These are phyloP conservation scores for Paramecium tetraurelia DNA, from an alignment of 73 alveolate genomes.

Conservation along the genomic window DNA sequence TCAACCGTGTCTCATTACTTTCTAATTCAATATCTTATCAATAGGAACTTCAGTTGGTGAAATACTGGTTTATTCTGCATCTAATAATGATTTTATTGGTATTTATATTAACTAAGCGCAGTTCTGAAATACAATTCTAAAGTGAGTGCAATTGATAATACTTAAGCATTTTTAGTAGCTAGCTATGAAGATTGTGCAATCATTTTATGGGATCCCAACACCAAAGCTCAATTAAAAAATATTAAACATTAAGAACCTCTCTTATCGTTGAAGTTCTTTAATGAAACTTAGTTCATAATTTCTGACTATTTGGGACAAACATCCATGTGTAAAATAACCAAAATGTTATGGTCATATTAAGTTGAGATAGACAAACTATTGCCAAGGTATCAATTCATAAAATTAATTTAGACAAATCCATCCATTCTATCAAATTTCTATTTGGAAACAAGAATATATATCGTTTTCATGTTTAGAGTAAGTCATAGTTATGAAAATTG, in stretches of 20 bases:
- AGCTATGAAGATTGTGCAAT: constrained; percentile 34
- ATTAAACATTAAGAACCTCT: neutral
- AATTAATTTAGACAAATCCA: neutral
- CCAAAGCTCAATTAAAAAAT: neutral
- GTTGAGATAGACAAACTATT: neutral
- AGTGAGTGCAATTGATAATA: constrained; percentile 4
- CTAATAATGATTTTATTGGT: neutral
- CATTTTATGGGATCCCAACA: constrained; percentile 30
- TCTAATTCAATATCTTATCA: neutral
- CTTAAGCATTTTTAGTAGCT: neutral
- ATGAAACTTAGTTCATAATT: neutral
- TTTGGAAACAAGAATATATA: neutral
- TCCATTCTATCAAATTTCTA: constrained; percentile 24
- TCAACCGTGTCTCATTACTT: neutral
- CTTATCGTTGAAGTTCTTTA: neutral
- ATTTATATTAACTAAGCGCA: neutral
- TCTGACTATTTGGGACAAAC: neutral
- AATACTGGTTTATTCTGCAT: neutral
- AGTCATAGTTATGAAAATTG: neutral
- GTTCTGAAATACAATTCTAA: neutral
- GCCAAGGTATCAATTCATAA: neutral
- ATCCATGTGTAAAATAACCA: neutral
- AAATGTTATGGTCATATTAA: constrained; percentile 2
- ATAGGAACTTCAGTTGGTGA: neutral
- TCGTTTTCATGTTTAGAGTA: constrained; percentile 22